Base-by-base conservation (phyloP, 2,329 filamentous ascomycete genomes). In the Phaeosphaeria sp. region DNA sequence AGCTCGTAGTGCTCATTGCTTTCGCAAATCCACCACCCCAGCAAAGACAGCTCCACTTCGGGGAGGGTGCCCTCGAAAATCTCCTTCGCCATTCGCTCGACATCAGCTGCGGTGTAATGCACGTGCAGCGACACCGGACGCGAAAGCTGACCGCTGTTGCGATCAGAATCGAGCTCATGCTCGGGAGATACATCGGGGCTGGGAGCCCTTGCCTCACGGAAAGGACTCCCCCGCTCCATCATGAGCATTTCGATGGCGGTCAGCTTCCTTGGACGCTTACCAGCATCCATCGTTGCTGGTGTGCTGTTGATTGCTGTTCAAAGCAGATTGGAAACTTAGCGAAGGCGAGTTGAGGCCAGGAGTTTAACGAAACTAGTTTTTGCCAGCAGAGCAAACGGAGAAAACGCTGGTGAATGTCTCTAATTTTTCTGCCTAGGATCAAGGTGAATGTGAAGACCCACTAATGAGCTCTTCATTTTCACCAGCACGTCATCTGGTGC, bases 1-100 rank as follows among this genome's bases (percentile, higher is more conserved):
- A 60, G 21, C 1, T 66, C 39, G 22, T 69, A 73, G 53, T 75
- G 62, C 17, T 65, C 57, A 1, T 50, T 18, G 18, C 60, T 61
- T 20, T 67, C 57, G 5, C 54, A 60, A 51, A 75, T 66, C 69
- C 72, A 76, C 25, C 53, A 65, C 9, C 43, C 56, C 33, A 75
- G 69, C 1, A 74, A 60, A 1, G 61, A 64, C 9, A 75, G 53
- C 8, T 66, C 52, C 0, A 67, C 64, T 0, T 74, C 69, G 1
- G 66, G 60, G n/a, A 75, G 67, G 2, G 66, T 69, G 11, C 57
- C 66, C 17, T 71, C 55, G 11, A 65, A 59, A 27, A 74, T 55
- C 52, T 73, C 66, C 22, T 43, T 15, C 4, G 59, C 61, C 8
- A 67, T 49, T 6, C 52, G 55, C 18, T 43, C 33, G 9, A 69